Percentiles rank a stretch among this genome's conserved stretches.
phyloP scores from a whole-genome alignment of 148 eudicot genomes.

The Vaccinium myrtillus region DNA sequence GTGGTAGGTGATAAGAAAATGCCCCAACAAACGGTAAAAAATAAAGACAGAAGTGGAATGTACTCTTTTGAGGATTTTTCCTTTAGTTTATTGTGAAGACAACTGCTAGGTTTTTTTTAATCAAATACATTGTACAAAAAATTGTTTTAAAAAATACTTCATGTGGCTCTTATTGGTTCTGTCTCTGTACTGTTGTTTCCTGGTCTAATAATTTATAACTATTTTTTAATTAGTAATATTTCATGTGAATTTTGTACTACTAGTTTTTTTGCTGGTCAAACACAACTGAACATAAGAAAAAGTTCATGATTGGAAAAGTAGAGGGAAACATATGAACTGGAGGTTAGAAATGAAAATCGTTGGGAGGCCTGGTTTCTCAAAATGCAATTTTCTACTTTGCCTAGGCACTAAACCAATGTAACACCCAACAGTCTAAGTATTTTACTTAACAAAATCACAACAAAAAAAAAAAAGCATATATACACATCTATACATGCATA shows the following conservation, averaged over 20 bases:
- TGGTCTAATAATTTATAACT: not conserved
- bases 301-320: not conserved
- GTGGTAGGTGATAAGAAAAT: conserved; percentile 41
- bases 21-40: conserved; percentile 22
- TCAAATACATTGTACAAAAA: not conserved
- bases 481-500: too few relatives aligned
- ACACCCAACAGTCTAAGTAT: too few relatives aligned
- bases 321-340: not conserved
- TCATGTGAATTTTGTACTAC: not conserved
- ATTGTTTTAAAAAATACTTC: not conserved
- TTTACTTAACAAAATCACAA: too few relatives aligned
- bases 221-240: too few relatives aligned
- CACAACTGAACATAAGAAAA: not conserved
- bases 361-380: too few relatives aligned
- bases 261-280: not conserved
- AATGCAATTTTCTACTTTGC: too few relatives aligned
- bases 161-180: not conserved
- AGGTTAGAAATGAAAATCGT: too few relatives aligned
- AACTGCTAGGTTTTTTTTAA: not conserved
- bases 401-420: too few relatives aligned
- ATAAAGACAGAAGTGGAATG: not conserved
- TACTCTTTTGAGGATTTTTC: not conserved
- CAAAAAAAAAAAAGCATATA: too few relatives aligned
- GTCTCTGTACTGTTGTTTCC: not conserved
- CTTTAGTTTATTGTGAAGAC: not conserved